Conservation (phyloP, 176 grass and related monocot species). For the Oryza coarctata region DNA sequence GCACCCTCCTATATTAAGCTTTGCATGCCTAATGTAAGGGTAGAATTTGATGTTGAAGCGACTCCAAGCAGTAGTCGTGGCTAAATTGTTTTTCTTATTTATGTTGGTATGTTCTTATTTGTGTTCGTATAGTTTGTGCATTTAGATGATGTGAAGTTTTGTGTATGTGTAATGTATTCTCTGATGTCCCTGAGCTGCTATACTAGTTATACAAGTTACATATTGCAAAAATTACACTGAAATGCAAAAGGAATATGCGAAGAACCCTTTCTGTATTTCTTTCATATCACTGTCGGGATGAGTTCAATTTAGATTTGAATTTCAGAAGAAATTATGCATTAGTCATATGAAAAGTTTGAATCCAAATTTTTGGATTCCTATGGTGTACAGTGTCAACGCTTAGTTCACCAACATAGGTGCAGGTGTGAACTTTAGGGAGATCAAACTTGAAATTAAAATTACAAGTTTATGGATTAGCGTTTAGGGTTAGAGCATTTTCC, state of each 20-base stretch:
- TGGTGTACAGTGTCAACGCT: no score
- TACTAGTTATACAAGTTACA: not conserved
- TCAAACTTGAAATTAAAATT: no score
- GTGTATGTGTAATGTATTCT: not conserved
- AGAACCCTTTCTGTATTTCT: not conserved
- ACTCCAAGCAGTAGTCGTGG: conserved; percentile 5
- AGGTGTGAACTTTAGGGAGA: no score
- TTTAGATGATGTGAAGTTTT: not conserved
- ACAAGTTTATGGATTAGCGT: no score
- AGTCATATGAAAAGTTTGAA: no score
- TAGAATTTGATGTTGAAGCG: conserved; percentile 10
- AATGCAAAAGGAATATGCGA: not conserved
- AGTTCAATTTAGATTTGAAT: no score
- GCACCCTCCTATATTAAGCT: conserved; percentile 48
- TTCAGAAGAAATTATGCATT: no score
- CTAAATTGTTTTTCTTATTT: not conserved
- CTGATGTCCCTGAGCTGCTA: not conserved
- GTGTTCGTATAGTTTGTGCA: conserved; percentile 1
- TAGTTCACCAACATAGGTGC: no score
- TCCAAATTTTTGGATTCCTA: no score
- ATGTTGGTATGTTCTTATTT: not conserved
- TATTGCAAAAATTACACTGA: not conserved
- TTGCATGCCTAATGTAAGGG: not conserved
- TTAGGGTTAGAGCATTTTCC: no score
- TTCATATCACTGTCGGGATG: not conserved